Evolutionary conservation across 2,329 filamentous ascomycete species (phyloP).

Genomic region (Cladosporium halotolerans): DNA sequence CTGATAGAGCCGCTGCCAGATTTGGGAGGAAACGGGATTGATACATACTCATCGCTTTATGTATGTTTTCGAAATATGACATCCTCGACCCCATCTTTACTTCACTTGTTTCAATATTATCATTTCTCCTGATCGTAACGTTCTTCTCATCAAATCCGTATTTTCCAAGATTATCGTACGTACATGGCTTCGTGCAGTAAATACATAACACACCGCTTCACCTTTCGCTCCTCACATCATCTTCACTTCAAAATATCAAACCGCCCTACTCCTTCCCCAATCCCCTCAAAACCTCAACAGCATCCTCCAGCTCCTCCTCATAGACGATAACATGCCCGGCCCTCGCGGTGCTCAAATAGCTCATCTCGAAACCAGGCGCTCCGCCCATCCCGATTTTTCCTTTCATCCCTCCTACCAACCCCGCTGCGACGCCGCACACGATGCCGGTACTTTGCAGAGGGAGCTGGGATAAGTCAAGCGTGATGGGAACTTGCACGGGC

Average conservation of each 20-base stretch:
- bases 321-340: constrained; percentile 85
- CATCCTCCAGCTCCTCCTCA: constrained; percentile 65
- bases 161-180: too few relatives aligned
- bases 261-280: constrained; percentile 42
- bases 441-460: constrained; percentile 89
- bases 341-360: constrained; percentile 80
- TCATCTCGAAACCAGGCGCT: constrained; percentile 62
- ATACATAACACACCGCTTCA: too few relatives aligned
- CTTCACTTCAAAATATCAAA: too few relatives aligned
- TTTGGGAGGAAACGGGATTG: too few relatives aligned
- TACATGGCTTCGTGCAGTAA: too few relatives aligned
- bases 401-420: constrained; percentile 65
- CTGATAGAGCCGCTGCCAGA: too few relatives aligned
- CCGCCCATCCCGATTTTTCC: constrained; percentile 9
- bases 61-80: constrained; percentile 1
- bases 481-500: constrained; percentile 72
- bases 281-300: constrained; percentile 49
- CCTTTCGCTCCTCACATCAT: too few relatives aligned
- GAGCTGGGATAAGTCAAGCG: constrained; percentile 72
- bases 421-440: constrained; percentile 85
- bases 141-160: too few relatives aligned
- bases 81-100: not conserved
- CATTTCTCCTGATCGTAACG: too few relatives aligned
- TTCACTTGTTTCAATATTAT: too few relatives aligned
- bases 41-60: constrained; percentile 1